Evolutionary conservation across 768 basidiomycete species (phyloP).

Genomic region (Leccinum subgranulosum): DNA sequence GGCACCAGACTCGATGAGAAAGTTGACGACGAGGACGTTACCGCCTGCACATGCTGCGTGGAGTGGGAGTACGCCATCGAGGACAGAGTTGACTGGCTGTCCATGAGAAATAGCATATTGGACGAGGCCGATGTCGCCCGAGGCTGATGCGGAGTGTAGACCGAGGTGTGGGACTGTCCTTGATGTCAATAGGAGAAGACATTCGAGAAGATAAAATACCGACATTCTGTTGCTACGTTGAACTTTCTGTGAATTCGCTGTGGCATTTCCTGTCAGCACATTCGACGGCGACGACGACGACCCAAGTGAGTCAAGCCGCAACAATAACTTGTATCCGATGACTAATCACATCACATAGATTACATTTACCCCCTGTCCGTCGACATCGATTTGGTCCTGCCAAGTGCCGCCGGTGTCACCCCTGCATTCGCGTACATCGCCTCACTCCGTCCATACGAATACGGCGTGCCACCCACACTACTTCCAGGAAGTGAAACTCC

Average conservation of each 20-base stretch:
- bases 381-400: slow-evolving; percentile 17
- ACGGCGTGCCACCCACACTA: slow-evolving; percentile 16
- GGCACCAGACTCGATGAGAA: slow-evolving; percentile 91
- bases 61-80: slow-evolving; percentile 94
- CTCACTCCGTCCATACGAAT: slow-evolving; percentile 18
- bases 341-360: slow-evolving; percentile 17
- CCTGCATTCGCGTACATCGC: slow-evolving; percentile 15
- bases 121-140: slow-evolving; percentile 89
- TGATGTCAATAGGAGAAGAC: too few species aligned
- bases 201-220: slow-evolving; percentile 11
- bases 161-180: slow-evolving; percentile 68
- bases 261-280: slow-evolving; percentile 26
- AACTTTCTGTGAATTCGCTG: slow-evolving; percentile 44
- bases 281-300: not conserved
- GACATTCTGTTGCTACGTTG: slow-evolving; percentile 54
- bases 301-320: not conserved
- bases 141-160: slow-evolving; percentile 71
- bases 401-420: slow-evolving; percentile 23
- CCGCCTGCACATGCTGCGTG: slow-evolving; percentile 95
- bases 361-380: slow-evolving; percentile 14
- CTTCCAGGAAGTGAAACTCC: slow-evolving; percentile 10
- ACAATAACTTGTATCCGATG: not conserved
- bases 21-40: slow-evolving; percentile 79
- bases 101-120: slow-evolving; percentile 91
- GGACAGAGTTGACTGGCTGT: slow-evolving; percentile 93